These are phyloP conservation scores for Amanita rubescens DNA, from an alignment of 768 basidiomycete species.

Conservation along the genomic window DNA sequence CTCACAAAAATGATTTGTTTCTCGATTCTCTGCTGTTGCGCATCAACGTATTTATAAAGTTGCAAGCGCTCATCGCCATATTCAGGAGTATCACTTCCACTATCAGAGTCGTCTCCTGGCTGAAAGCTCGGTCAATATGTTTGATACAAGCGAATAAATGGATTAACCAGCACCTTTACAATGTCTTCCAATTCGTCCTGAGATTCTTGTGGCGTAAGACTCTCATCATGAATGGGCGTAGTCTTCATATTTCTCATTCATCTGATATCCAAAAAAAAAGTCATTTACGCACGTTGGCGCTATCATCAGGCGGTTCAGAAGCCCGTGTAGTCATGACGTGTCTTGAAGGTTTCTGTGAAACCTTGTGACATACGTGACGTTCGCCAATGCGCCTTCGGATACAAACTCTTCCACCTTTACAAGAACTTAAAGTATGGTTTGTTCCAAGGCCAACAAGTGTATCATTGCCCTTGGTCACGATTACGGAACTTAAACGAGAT, in stretches of 20 bases:
- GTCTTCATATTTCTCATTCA: no score
- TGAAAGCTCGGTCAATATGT: no score
- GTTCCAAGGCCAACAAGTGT: conserved; percentile 23
- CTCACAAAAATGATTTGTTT: background rate
- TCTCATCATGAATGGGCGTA: no score
- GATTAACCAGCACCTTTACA: no score
- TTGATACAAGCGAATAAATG: no score
- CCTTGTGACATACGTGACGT: no score
- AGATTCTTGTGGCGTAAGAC: no score
- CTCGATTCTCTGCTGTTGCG: background rate
- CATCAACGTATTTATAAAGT: background rate
- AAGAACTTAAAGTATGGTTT: conserved; percentile 47
- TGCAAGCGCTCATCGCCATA: background rate
- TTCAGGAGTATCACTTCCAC: background rate
- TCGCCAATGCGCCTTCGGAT: conserved; percentile 52
- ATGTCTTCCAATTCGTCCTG: no score
- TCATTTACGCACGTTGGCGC: no score
- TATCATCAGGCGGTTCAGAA: no score
- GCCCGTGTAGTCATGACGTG: background rate
- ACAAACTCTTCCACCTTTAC: conserved; percentile 39
- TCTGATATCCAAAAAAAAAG: no score
- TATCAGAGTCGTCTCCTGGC: background rate
- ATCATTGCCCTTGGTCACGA: conserved; percentile 13
- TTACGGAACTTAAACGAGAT: conserved; percentile 30
- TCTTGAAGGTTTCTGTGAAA: background rate